Base-by-base conservation (phyloP, 208 protist species). In the Trypanosoma avium region DNA sequence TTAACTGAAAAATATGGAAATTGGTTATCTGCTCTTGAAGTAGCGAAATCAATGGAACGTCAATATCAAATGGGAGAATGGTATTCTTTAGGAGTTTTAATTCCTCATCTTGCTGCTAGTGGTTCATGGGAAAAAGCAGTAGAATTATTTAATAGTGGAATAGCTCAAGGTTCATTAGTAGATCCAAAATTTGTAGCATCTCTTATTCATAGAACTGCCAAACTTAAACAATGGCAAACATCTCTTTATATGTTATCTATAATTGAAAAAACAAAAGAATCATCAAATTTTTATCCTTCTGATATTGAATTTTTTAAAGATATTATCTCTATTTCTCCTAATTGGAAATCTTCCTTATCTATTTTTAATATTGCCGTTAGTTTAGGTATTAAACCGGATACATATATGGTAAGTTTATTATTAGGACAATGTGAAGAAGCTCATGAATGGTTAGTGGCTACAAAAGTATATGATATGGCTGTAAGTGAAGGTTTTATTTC, bases 71-170 rank as follows among this genome's bases (percentile, higher is more conserved):
- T 72, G 61, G 75, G 77, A 10, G 88, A 94, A 70, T 63, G 74
- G 50, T 94, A 90, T 75, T 83, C 88, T 2, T 62, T 92, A 29
- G 84, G 73, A 4, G 81, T 92, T 12, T 72, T 94, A 15, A 79
- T 94, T 47, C 88, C 88, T 8, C 81, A 86, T 66, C 82, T 94
- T 40, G 76, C 85, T 32, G 77, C 69, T 29, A 82, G 81, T 54
- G 85, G 83, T 0, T 71, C 70, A 15, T 62, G 67, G 56, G 65
- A 65, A 61, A 64, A 81, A 73, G 85, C 88, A 6, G 63, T 77
- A 19, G 49, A 54, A 32, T 66, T 94, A 33, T 89, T 94, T 57
- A 55, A 72, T 43, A 47, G 58, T 50, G 84, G 79, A 45, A 69
- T 94, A 42, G 85, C 88, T 21, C 82, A 84, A 17, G 88, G 88